Conservation (phyloP, 192 early-diverging fungal species). For the Backusella circina region DNA sequence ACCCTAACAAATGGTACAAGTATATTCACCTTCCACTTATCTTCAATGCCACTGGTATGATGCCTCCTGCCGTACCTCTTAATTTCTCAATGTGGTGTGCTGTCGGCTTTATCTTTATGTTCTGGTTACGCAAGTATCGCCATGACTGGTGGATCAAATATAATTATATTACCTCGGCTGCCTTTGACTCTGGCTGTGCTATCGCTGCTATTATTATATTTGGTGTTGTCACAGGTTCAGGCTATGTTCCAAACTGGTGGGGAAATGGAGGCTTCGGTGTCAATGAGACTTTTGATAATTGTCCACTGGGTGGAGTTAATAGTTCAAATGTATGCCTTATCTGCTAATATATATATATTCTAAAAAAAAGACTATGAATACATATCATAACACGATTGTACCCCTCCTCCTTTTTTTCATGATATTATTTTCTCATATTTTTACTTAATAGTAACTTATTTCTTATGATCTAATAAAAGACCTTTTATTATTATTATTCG, state of each 20-base stretch:
- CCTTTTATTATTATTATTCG: background rate
- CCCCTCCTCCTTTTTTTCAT: background rate
- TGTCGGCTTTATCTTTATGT: slow-evolving; percentile 53
- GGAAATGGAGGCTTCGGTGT: slow-evolving; percentile 19
- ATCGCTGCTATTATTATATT: slow-evolving; percentile 45
- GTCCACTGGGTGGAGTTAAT: slow-evolving; percentile 14
- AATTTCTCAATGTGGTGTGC: slow-evolving; percentile 42
- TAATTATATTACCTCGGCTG: slow-evolving; percentile 67
- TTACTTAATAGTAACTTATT: background rate
- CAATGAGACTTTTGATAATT: slow-evolving; percentile 17
- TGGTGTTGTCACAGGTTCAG: slow-evolving; percentile 27
- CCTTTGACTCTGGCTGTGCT: slow-evolving; percentile 53
- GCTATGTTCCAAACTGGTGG: slow-evolving; percentile 28
- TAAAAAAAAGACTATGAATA: too few relatives aligned
- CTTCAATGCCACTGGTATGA: slow-evolving; percentile 46
- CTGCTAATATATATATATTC: background rate
- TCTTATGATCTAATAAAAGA: background rate
- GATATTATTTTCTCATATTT: background rate
- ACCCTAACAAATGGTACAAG: slow-evolving; percentile 42
- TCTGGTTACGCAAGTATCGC: slow-evolving; percentile 44
- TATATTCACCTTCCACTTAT: slow-evolving; percentile 58
- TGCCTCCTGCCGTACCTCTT: slow-evolving; percentile 50
- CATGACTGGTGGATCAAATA: slow-evolving; percentile 60
- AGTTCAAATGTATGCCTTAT: slow-evolving; percentile 3
- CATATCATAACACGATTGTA: too few relatives aligned